A percentile compares a stretch with the other conserved stretches of the same genome.
Conservation (phyloP, 2,329 filamentous ascomycete genomes). For the Aspergillus sp. region DNA sequence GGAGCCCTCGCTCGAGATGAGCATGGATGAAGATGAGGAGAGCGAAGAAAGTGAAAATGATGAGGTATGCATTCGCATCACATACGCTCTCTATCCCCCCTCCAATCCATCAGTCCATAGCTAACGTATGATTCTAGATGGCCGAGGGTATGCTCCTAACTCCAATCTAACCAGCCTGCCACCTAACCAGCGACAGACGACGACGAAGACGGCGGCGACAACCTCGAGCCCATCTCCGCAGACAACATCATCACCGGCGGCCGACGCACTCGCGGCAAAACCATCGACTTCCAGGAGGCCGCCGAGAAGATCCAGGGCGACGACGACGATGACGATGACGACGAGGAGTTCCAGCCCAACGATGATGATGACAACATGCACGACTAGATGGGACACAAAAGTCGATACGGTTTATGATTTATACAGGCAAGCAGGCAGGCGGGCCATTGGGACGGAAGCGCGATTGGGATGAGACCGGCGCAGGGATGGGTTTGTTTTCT, state of each 20-base stretch:
- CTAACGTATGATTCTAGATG: conserved; percentile 1
- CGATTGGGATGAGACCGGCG: conserved; percentile 18
- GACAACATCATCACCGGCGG: conserved; percentile 79
- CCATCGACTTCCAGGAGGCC: conserved; percentile 91
- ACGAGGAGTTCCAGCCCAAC: conserved; percentile 39
- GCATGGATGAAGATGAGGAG: conserved; percentile 73
- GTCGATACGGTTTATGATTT: conserved; percentile 11
- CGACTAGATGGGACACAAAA: conserved; percentile 28
- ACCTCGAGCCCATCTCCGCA: conserved; percentile 86
- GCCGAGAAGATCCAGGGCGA: conserved; percentile 75
- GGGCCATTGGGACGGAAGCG: conserved; percentile 7
- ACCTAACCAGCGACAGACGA: conserved; percentile 40
- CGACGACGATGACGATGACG: conserved; percentile 54
- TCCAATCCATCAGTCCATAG: conserved; percentile 22
- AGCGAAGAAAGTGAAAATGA: conserved; percentile 61
- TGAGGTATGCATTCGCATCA: no score
- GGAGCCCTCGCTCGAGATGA: conserved; percentile 53
- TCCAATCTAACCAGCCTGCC: not conserved
- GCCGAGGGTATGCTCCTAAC: not conserved
- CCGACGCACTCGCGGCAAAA: conserved; percentile 83
- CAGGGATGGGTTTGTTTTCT: conserved; percentile 4
- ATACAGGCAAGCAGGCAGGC: not conserved
- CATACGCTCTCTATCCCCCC: not conserved
- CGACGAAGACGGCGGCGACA: conserved; percentile 75
- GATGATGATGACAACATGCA: conserved; percentile 39